Evolutionary conservation across 2,329 filamentous ascomycete species (phyloP), one percentile per base, ranked within the genome.

Genomic region (Ceratocystis alfenasii): DNA sequence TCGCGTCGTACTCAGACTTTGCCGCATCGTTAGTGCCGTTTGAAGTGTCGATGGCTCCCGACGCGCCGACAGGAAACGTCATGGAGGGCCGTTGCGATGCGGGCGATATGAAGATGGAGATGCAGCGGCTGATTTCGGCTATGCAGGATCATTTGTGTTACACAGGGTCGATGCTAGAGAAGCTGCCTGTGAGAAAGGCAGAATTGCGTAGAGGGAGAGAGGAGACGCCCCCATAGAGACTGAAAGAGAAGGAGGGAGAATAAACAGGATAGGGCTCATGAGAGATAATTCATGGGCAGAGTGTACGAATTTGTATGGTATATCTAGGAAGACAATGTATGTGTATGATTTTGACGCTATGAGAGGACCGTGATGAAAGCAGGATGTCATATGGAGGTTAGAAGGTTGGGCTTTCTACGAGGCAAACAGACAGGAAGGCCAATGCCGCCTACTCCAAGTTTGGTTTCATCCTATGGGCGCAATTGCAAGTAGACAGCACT

Each of bases 121-220:
- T 67, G 66, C 66, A 65, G 48, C 63, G 66, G 46, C 48, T 67
- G 25, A 62, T 67, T 50, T 64, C 57, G 20, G 50, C 59, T 17
- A 63, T 67, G 63, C 60, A 63, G 36, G 66, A 67, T n/a, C 66
- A 67, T 55, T 53, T 67, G n/a, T 63, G 63, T 10, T 65, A 67
- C 59, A 67, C 66, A 8, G 66, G 66, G 15, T 60, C 53, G n/a
- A 67, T 67, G 66, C 25, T 67, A 60, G 63, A 65, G n/a, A 65
- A 55, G 50, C 22, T 67, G 41, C 66, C 66, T 15, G 66, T 67
- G 12, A 50, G 66, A 12, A 67, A 62, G 59, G 63, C 66, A 15
- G 66, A 67, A 30, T 28, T 67, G 65, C 55, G 65, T 17, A 60
- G 61, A 33, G 65, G 65, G 30, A 59, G 65, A 36, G 65, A 67